Evolutionary conservation across 2,329 filamentous ascomycete species (phyloP).

Genomic region (Colletotrichum truncatum): DNA sequence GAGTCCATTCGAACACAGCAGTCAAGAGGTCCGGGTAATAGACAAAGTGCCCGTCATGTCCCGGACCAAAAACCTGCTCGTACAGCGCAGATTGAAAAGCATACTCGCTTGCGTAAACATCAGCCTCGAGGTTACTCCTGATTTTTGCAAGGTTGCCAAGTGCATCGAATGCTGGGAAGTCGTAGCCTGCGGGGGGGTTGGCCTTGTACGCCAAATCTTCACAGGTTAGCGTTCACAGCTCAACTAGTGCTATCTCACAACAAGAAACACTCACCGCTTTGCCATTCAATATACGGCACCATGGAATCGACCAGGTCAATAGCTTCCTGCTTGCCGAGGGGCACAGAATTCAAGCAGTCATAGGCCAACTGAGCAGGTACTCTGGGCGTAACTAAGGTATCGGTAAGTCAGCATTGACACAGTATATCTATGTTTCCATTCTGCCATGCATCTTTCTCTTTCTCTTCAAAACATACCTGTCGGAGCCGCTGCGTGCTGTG

Average conservation of each 20-base stretch:
- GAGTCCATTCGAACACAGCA: constrained; percentile 46
- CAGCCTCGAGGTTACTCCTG: constrained; percentile 39
- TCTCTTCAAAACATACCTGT: neutral
- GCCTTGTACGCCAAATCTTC: constrained; percentile 54
- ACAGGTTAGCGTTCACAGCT: neutral
- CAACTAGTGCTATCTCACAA: neutral
- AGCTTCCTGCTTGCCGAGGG: constrained; percentile 48
- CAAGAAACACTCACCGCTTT: constrained; percentile 40
- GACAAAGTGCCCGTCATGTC: constrained; percentile 52
- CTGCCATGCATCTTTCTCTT: neutral
- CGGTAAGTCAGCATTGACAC: neutral
- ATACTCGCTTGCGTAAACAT: constrained; percentile 49
- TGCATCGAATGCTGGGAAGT: constrained; percentile 52
- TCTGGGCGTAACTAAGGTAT: neutral
- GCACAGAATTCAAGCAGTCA: constrained; percentile 51
- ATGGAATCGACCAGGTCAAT: constrained; percentile 48
- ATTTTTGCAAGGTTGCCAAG: constrained; percentile 44
- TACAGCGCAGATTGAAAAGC: constrained; percentile 52
- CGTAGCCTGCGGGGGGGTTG: constrained; percentile 60
- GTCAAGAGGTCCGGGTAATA: constrained; percentile 51
- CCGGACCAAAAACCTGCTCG: constrained; percentile 45
- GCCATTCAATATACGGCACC: constrained; percentile 52
- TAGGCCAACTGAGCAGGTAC: constrained; percentile 48
- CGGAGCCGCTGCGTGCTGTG: constrained; percentile 8
- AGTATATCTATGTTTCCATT: too few species aligned